phyloP scores from a whole-genome alignment of 768 basidiomycete species.

The Zangia roseola region DNA sequence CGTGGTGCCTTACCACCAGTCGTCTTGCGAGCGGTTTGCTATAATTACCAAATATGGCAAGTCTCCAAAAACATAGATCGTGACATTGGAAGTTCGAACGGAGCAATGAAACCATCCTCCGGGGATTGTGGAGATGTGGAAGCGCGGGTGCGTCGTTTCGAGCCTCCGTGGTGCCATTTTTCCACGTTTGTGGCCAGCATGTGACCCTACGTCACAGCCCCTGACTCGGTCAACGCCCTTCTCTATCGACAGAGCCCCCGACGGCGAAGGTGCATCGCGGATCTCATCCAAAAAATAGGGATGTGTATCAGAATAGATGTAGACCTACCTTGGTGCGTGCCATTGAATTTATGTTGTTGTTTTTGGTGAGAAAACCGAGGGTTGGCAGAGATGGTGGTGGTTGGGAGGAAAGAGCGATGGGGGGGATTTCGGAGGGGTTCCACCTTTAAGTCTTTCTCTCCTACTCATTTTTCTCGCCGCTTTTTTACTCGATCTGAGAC shows the following conservation, averaged over 20 bases:
- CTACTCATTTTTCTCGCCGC: neutral
- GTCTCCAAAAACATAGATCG: slow-evolving; percentile 28
- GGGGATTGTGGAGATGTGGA: slow-evolving; percentile 14
- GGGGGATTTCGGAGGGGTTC: neutral
- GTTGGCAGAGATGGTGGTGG: slow-evolving; percentile 18
- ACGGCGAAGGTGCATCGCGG: slow-evolving; percentile 1
- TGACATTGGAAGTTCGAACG: slow-evolving; percentile 26
- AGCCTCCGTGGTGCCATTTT: slow-evolving; percentile 24
- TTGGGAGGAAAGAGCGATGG: slow-evolving; percentile 14
- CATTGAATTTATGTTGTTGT: slow-evolving; percentile 41
- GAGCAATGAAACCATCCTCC: slow-evolving; percentile 9
- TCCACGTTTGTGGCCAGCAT: slow-evolving; percentile 11
- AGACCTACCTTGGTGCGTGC: slow-evolving; percentile 60
- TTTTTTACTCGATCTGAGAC: slow-evolving; percentile 13
- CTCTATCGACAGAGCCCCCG: slow-evolving; percentile 6
- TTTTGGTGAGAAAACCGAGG: neutral
- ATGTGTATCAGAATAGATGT: neutral
- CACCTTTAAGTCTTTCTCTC: slow-evolving; percentile 16
- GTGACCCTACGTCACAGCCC: slow-evolving; percentile 14
- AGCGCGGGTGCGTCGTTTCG: slow-evolving; percentile 21
- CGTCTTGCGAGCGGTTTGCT: slow-evolving; percentile 86
- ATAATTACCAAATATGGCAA: slow-evolving; percentile 42
- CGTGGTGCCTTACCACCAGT: slow-evolving; percentile 85
- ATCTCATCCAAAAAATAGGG: neutral
- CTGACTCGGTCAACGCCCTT: slow-evolving; percentile 5